phyloP scores from a whole-genome alignment of 1,284 basidiomycete genomes.

The Agroathelia rolfsii region DNA sequence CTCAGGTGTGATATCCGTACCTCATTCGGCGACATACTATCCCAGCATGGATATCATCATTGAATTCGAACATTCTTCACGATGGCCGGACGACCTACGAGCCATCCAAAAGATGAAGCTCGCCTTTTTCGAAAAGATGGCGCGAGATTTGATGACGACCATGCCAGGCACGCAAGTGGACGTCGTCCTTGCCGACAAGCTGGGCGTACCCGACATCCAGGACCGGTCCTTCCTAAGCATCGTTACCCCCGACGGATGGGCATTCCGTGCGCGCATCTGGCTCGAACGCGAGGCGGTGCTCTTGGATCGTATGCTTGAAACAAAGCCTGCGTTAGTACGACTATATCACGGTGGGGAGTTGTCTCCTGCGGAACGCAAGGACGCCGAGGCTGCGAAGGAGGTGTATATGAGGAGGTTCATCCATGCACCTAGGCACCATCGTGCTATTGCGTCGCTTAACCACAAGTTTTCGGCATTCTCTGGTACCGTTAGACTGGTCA shows the following conservation, averaged over 20 bases:
- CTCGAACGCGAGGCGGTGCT: slow-evolving; percentile 81
- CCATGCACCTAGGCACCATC: slow-evolving; percentile 78
- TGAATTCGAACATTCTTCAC: slow-evolving; percentile 84
- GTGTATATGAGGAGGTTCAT: slow-evolving; percentile 66
- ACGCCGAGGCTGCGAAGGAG: slow-evolving; percentile 55
- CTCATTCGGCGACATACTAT: slow-evolving; percentile 42
- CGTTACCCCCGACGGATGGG: slow-evolving; percentile 76
- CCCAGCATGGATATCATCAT: slow-evolving; percentile 67
- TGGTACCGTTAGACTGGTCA: slow-evolving; percentile 78
- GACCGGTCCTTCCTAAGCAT: slow-evolving; percentile 76
- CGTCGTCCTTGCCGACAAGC: slow-evolving; percentile 47
- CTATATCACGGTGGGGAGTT: slow-evolving; percentile 10
- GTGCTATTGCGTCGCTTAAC: slow-evolving; percentile 70
- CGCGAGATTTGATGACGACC: slow-evolving; percentile 47
- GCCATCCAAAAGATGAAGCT: slow-evolving; percentile 95
- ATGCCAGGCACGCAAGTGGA: slow-evolving; percentile 42
- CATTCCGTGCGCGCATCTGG: slow-evolving; percentile 78
- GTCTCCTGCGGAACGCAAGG: slow-evolving; percentile 30
- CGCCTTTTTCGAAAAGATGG: slow-evolving; percentile 80
- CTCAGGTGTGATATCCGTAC: too few relatives aligned
- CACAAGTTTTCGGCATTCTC: slow-evolving; percentile 77
- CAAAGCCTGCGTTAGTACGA: slow-evolving; percentile 22
- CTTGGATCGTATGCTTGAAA: slow-evolving; percentile 60
- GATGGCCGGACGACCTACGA: slow-evolving; percentile 91
- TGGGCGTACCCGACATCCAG: slow-evolving; percentile 42